Base-by-base conservation (phyloP, 139 green algal genomes). In the Asterochloris erici region DNA sequence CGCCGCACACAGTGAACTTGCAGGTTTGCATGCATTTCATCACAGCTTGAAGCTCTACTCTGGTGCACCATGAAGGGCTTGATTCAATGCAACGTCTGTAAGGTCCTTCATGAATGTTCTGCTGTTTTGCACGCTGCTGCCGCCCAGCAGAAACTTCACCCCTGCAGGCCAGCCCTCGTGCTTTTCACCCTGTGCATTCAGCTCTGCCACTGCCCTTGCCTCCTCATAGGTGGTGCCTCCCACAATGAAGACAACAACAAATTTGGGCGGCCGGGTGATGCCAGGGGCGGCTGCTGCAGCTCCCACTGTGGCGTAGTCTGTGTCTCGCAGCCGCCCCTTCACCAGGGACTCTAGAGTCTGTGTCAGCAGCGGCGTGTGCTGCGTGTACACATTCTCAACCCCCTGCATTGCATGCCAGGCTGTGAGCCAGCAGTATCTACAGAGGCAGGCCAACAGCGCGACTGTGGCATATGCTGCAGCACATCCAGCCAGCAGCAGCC, bases 201-300 rank as follows among this genome's bases (percentile, higher is more conserved):
- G 90, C 79, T 97, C 92, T 17, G 92, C 88, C 27, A 98, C 88
- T 14, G 83, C 84, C 29, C 88, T 88, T 0, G 95, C 91, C 86
- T 99, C 96, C 84, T 98, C 96, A 81, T 98, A 99, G 0, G 96
- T 99, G 2, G 94, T 95, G n/a, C 96, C 96, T 6, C 96, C 96
- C 38, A 99, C 87, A 24, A 99, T 92, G 84, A 99, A 99, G 0
- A 97, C 90, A 28, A 99, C 92, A 0, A 98, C 86, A 69, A 98
- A 89, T 28, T 79, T 86, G 19, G 82, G 73, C 10, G 77, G 69
- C 38, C 71, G 47, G 28, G 54, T 11, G 4, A 73, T 74, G 14
- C 21, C 28, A 27, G 63, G 61, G 21, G 81, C 78, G 64, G 82
- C 66, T 19, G 27, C 76, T 12, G 27, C 73, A 14, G 14, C 21